Evolutionary conservation across 2,329 filamentous ascomycete species (phyloP).

Genomic region (Nemania sp.): DNA sequence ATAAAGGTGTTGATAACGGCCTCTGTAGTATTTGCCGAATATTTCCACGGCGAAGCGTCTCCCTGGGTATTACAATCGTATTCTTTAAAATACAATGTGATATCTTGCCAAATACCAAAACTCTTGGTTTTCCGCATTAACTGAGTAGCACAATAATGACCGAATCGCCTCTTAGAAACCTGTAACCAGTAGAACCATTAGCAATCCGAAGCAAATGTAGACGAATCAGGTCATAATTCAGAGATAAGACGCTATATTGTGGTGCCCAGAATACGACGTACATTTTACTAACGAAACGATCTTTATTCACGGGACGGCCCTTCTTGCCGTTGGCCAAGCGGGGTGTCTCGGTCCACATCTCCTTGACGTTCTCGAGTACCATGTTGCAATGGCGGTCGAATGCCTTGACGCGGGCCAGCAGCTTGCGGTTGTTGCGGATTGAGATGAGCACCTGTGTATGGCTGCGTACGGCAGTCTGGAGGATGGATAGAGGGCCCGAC

Average conservation of each 20-base stretch:
- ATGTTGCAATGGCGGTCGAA: constrained; percentile 99
- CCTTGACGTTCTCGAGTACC: constrained; percentile 96
- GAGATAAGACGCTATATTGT: background rate
- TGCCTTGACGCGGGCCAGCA: constrained; percentile 96
- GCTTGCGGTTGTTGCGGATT: constrained; percentile 97
- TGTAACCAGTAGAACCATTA: constrained; percentile 51
- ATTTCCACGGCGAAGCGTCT: constrained; percentile 26
- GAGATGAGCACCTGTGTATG: constrained; percentile 97
- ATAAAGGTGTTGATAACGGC: constrained; percentile 14
- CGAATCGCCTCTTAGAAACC: constrained; percentile 87
- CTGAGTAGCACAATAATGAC: constrained; percentile 89
- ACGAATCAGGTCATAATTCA: background rate
- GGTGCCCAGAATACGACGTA: constrained; percentile 55
- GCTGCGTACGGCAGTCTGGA: constrained; percentile 94
- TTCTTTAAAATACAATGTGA: constrained; percentile 18
- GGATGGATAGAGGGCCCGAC: constrained; percentile 86
- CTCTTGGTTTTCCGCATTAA: constrained; percentile 56
- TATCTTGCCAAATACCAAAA: constrained; percentile 18
- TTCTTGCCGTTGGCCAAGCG: constrained; percentile 85
- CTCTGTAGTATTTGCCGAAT: constrained; percentile 11
- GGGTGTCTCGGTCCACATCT: constrained; percentile 99
- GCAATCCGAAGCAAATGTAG: constrained; percentile 18
- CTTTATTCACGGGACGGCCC: constrained; percentile 93
- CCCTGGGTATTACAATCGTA: constrained; percentile 21
- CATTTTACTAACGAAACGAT: constrained; percentile 98